Base-by-base conservation (phyloP, 495 filamentous ascomycete species). In the Hapsidospora chrysogenum region DNA sequence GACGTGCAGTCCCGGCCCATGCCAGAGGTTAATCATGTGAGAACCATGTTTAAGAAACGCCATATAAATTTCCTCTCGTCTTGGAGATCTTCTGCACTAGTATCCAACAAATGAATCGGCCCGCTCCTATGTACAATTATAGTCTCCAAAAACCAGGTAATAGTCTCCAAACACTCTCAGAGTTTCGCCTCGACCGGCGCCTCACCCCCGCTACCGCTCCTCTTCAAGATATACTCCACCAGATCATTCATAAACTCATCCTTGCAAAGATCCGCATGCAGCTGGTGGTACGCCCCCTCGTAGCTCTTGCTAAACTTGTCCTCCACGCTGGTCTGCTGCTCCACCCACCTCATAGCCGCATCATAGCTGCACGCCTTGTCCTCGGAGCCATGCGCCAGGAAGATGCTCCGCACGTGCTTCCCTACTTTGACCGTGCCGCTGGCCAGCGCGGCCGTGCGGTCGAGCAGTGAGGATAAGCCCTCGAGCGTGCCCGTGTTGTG, bases 401-500 rank as follows among this genome's bases (percentile, higher is more conserved):
- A 75, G 27, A 86, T 41, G 14, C 58, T 54, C 30, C 36, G 42
- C 5, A 69, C 53, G 19, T 39, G 36, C 6, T 47, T 42, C 1
- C 54, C 53, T 31, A 50, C 35, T 36, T 16, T 38, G 16, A 57
- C 48, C 45, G 53, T 58, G 23, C 62, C 79, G 11, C 37, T 46
- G 3, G 60, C 41, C 39, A 83, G 48, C 19, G 52, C 55, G 8
- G 48, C 54, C 13, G 66, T 69, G 21, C 85, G 70, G 41, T 84
- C 78, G 43, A 93, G 49, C 74, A 93, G 71, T 0, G 71, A 74
- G 2, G 74, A 61, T 19, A 92, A 46, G 1, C 77, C 79, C 49
- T 81, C 74, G 14, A 92, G 54, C 26, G 85, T 92, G 9, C 84
- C 86, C 1, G 68, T 81, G 47, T 82, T 63, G 54, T 92, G 83